These are phyloP conservation scores for Huntiella omanensis DNA, from an alignment of 2,329 filamentous ascomycete genomes.

Conservation along the genomic window DNA sequence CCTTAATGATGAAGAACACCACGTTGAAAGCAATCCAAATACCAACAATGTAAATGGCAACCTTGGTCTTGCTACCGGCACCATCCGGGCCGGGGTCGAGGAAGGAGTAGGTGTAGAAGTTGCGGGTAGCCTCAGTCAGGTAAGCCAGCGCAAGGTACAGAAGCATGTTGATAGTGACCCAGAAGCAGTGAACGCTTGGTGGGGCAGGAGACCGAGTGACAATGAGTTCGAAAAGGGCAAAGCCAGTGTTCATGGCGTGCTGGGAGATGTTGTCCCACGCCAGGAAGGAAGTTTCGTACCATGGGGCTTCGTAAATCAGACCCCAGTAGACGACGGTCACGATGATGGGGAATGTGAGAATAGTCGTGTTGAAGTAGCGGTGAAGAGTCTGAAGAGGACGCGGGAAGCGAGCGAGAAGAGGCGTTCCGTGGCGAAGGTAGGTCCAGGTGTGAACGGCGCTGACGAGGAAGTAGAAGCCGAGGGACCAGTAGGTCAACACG, in stretches of 20 bases:
- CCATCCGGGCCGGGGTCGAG: slow-evolving; percentile 40
- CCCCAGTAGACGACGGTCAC: slow-evolving; percentile 57
- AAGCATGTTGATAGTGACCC: slow-evolving; percentile 49
- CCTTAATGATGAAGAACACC: slow-evolving; percentile 33
- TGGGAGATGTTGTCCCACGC: slow-evolving; percentile 52
- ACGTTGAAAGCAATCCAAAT: slow-evolving; percentile 34
- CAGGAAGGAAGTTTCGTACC: slow-evolving; percentile 31
- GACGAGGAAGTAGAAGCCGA: slow-evolving; percentile 59
- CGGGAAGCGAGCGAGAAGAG: slow-evolving; percentile 41
- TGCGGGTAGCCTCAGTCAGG: slow-evolving; percentile 47
- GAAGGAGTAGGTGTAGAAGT: slow-evolving; percentile 62
- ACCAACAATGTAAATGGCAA: slow-evolving; percentile 46
- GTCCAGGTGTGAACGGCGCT: slow-evolving; percentile 48
- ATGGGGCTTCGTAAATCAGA: slow-evolving; percentile 32
- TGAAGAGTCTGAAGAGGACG: slow-evolving; percentile 46
- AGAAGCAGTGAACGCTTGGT: slow-evolving; percentile 43
- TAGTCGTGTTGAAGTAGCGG: slow-evolving; percentile 41
- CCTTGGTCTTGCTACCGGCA: slow-evolving; percentile 24
- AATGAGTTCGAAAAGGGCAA: slow-evolving; percentile 58
- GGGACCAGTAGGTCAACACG: slow-evolving; percentile 61
- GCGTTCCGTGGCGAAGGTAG: slow-evolving; percentile 36
- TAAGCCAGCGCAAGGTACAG: slow-evolving; percentile 60
- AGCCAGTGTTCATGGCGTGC: slow-evolving; percentile 55
- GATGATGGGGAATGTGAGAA: slow-evolving; percentile 46
- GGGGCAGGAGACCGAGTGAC: slow-evolving; percentile 45